Conservation (phyloP, 1,139 yeast species). For the Magnusiomyces tetraspermus region DNA sequence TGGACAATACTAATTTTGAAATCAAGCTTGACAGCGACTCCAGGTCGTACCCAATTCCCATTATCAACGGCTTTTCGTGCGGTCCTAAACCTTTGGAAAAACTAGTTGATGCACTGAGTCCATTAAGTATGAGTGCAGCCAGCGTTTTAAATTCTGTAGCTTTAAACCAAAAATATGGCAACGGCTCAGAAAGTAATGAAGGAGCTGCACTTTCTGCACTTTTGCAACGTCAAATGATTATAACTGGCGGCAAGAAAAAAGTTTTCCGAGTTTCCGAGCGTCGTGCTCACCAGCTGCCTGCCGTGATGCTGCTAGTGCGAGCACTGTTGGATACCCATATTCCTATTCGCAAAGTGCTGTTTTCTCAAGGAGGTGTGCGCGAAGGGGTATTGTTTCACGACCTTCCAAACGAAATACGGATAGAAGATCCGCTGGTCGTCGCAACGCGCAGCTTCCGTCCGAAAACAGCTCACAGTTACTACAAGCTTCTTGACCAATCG, state of each 20-base stretch:
- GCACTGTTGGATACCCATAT: constrained; percentile 54
- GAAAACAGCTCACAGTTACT: constrained; percentile 43
- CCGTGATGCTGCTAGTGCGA: constrained; percentile 50
- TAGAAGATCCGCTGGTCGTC: constrained; percentile 54
- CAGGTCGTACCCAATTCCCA: constrained; percentile 44
- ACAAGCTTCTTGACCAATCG: constrained; percentile 39
- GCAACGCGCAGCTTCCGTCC: constrained; percentile 63
- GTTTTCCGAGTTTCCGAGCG: constrained; percentile 53
- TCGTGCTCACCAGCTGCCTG: constrained; percentile 53
- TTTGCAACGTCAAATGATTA: not conserved
- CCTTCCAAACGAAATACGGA: constrained; percentile 43
- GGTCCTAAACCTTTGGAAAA: constrained; percentile 40
- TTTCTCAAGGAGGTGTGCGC: constrained; percentile 63
- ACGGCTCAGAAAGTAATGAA: too few relatives aligned
- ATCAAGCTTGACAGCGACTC: too few relatives aligned
- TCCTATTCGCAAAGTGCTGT: constrained; percentile 48
- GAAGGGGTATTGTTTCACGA: constrained; percentile 59
- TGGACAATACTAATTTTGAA: too few relatives aligned
- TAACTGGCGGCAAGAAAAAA: constrained; percentile 26
- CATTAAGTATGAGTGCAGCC: too few relatives aligned
- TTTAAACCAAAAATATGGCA: too few relatives aligned
- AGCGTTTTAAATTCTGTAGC: too few relatives aligned
- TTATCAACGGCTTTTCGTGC: constrained; percentile 55
- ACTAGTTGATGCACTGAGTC: constrained; percentile 15
- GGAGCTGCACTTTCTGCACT: not conserved